Base-by-base conservation (phyloP, 108 stramenopile genomes). In the Skeletonema grethae region DNA sequence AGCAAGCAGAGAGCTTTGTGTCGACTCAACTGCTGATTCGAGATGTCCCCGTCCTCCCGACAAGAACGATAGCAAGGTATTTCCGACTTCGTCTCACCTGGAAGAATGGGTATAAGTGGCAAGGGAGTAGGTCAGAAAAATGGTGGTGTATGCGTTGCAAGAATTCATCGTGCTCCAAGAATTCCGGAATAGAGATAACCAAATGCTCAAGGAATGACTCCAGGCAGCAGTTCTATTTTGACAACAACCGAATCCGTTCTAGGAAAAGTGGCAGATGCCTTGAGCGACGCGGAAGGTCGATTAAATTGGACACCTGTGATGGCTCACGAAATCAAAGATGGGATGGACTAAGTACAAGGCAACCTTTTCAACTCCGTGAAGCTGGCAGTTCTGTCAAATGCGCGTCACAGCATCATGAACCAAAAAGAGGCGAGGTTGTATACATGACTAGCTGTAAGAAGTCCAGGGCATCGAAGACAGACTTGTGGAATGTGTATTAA, bases 111-210 rank as follows among this genome's bases (percentile, higher is more conserved):
- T 70, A 67, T 16, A 45, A 28, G 32, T 79, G 77, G 77, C 77
- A 79, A 62, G 66, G 28, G 7, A 72, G 64, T 12, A 5, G 48
- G n/a, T 58, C 25, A 9, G 77, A 79, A 61, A 66, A 57, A 45
- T 60, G 60, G 13, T 79, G 77, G 77, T 79, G 77, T 48, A 72
- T 79, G 65, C 45, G 69, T 20, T 79, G 77, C 53, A 58, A 39
- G 10, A 48, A 18, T 13, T 67, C 57, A 48, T 39, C 39, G 0
- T 79, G 77, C 65, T 62, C 61, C 16, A 55, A 32, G 12, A 70
- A 70, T 29, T 71, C 77, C 7, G 48, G 36, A 4, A 61, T 79
- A 36, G 65, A 67, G 46, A 61, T 79, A 15, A 65, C 34, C 24
- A 58, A 36, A 39, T 79, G 77, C 41, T 34, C 57, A 32, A 55